A percentile compares a stretch with the other conserved stretches of the same genome.
These are phyloP conservation scores for Lasiosphaeria ovina DNA, from an alignment of 495 filamentous ascomycete species.

Conservation along the genomic window DNA sequence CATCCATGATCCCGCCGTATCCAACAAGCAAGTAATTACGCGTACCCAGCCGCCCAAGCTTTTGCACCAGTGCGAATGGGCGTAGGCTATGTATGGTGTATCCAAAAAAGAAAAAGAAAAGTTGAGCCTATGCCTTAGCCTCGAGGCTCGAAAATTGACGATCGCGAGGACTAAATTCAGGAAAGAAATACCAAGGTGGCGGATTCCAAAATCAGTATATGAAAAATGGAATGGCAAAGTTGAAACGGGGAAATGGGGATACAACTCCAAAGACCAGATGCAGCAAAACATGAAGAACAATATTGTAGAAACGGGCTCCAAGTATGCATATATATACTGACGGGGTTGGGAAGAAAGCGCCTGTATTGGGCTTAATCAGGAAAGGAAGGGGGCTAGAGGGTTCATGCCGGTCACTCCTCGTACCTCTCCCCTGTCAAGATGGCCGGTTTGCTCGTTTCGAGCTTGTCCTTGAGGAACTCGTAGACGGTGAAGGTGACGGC, in stretches of 20 bases:
- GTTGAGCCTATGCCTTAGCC: not conserved
- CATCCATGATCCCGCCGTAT: no score
- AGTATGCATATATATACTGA: no score
- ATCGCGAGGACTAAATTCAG: conserved; percentile 1
- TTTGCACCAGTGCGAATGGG: no score
- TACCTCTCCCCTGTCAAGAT: conserved; percentile 19
- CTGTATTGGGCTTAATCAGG: not conserved
- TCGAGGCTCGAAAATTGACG: not conserved
- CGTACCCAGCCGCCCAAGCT: no score
- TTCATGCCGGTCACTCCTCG: conserved; percentile 14
- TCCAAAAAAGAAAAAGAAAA: not conserved
- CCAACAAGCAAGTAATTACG: no score
- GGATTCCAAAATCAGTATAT: not conserved
- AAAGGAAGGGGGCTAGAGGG: not conserved
- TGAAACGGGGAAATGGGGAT: no score
- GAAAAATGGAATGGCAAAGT: not conserved
- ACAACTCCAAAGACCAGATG: no score
- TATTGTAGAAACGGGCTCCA: no score
- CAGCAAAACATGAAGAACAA: no score
- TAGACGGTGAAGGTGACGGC: conserved; percentile 98
- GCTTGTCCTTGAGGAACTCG: conserved; percentile 78
- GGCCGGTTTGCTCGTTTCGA: conserved; percentile 61
- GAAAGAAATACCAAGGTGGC: not conserved
- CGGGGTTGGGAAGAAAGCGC: no score
- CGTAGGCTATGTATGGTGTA: not conserved